A percentile compares a stretch with the other conserved stretches of the same genome.
These are phyloP conservation scores for Podospora anserina DNA, from an alignment of 495 filamentous ascomycete genomes.

Conservation along the genomic window DNA sequence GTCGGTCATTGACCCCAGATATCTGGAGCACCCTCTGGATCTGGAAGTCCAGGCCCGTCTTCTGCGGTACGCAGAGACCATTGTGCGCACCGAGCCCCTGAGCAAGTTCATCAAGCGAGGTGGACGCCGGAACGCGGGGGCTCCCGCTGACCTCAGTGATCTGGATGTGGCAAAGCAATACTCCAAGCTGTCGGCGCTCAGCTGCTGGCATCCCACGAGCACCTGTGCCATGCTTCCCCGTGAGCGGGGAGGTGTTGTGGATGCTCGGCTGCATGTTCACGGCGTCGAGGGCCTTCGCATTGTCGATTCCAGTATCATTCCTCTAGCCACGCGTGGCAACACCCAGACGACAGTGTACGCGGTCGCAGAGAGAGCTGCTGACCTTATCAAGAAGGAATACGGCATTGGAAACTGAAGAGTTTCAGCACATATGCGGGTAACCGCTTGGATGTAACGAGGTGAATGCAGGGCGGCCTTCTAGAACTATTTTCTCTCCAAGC, in stretches of 20 bases:
- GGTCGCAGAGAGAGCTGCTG: conserved; percentile 1
- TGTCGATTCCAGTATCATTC: conserved; percentile 12
- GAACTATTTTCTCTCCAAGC: no score
- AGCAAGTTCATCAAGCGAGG: conserved; percentile 1
- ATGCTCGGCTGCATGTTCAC: conserved; percentile 5
- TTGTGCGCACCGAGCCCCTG: conserved; percentile 2
- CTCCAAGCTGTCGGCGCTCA: conserved; percentile 1
- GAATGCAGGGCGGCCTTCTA: no score
- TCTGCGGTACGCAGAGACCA: conserved; percentile 7
- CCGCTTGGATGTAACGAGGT: background rate
- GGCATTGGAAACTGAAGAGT: conserved; percentile 1
- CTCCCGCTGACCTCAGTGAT: background rate
- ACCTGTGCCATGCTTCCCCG: conserved; percentile 11
- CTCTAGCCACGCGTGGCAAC: conserved; percentile 5
- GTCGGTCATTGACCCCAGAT: conserved; percentile 5
- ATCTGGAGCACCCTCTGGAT: conserved; percentile 9
- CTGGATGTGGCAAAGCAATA: conserved; percentile 5
- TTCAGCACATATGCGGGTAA: background rate
- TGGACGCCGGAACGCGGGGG: conserved; percentile 3
- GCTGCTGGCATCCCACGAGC: conserved; percentile 13
- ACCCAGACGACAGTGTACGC: conserved; percentile 3
- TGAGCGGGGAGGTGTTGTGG: conserved; percentile 6
- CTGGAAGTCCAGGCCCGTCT: conserved; percentile 10
- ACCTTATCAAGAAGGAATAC: conserved; percentile 1
- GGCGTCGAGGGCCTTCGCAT: conserved; percentile 6